These are phyloP conservation scores for Pythium dissotocum DNA, from an alignment of 352 stramenopile species.

Conservation along the genomic window DNA sequence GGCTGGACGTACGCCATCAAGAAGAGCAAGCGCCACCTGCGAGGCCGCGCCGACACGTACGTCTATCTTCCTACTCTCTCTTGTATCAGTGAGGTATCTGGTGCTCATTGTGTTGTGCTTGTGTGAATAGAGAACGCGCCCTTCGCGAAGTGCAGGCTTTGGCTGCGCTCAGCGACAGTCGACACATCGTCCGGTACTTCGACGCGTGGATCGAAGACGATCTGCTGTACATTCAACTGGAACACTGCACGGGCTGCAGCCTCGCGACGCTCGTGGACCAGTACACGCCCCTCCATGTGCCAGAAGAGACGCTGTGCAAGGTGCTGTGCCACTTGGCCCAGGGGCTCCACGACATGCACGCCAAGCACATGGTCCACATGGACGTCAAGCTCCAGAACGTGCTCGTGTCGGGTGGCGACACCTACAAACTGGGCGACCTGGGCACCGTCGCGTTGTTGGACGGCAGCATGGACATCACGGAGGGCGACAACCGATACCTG, in stretches of 20 bases:
- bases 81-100: background rate
- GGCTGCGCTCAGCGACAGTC: conserved; percentile 73
- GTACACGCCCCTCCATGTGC: conserved; percentile 62
- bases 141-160: conserved; percentile 83
- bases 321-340: conserved; percentile 76
- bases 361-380: conserved; percentile 85
- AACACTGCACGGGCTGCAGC: conserved; percentile 68
- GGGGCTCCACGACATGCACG: conserved; percentile 82
- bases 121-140: conserved; percentile 52
- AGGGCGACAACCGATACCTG: conserved; percentile 86
- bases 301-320: conserved; percentile 71
- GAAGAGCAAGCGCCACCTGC: conserved; percentile 85
- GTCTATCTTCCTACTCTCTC: conserved; percentile 19
- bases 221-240: conserved; percentile 86
- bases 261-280: conserved; percentile 66
- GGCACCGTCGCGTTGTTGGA: conserved; percentile 80
- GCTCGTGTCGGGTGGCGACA: conserved; percentile 50
- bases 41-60: conserved; percentile 82
- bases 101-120: background rate
- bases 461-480: conserved; percentile 83
- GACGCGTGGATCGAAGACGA: conserved; percentile 90
- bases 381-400: conserved; percentile 89
- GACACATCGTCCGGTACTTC: conserved; percentile 85
- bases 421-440: conserved; percentile 85
- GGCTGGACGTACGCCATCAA: conserved; percentile 87